A percentile compares a stretch with the other conserved stretches of the same genome.
phyloP scores from a whole-genome alignment of 2,329 filamentous ascomycete species.

The Neodidymelliopsis sp. region DNA sequence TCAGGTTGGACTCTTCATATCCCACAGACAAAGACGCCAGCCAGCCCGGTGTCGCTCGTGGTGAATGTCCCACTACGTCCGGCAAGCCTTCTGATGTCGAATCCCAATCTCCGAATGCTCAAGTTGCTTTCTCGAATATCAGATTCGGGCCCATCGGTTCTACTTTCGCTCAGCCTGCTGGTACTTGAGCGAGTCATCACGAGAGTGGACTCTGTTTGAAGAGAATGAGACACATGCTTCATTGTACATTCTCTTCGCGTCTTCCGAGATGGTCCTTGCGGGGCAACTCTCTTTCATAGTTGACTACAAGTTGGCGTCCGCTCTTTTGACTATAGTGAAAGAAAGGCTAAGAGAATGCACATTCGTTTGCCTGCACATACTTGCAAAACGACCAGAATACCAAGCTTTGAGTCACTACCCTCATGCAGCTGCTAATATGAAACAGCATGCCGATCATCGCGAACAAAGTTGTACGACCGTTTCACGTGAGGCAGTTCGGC shows the following conservation, averaged over 20 bases:
- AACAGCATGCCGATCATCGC: constrained; percentile 8
- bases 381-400: constrained; percentile 7
- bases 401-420: constrained; percentile 9
- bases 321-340: background rate
- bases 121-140: constrained; percentile 40
- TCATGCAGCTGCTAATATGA: constrained; percentile 8
- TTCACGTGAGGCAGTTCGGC: constrained; percentile 28
- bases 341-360: background rate
- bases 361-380: background rate
- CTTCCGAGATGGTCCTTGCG: too few species aligned
- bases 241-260: too few species aligned
- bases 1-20: constrained; percentile 64
- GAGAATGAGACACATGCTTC: background rate
- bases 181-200: background rate
- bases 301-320: constrained; percentile 1
- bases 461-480: constrained; percentile 15
- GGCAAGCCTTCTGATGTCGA: constrained; percentile 44
- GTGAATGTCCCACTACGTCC: constrained; percentile 33
- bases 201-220: too few species aligned
- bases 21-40: constrained; percentile 53
- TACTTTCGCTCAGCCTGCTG: constrained; percentile 39
- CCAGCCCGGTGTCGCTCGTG: constrained; percentile 42
- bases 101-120: constrained; percentile 25
- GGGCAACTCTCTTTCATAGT: background rate
- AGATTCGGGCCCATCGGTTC: constrained; percentile 42